Evolutionary conservation across 352 stramenopile genomes (phyloP), one percentile per base, ranked within the genome.

Genomic region (Aphanomyces astaci): DNA sequence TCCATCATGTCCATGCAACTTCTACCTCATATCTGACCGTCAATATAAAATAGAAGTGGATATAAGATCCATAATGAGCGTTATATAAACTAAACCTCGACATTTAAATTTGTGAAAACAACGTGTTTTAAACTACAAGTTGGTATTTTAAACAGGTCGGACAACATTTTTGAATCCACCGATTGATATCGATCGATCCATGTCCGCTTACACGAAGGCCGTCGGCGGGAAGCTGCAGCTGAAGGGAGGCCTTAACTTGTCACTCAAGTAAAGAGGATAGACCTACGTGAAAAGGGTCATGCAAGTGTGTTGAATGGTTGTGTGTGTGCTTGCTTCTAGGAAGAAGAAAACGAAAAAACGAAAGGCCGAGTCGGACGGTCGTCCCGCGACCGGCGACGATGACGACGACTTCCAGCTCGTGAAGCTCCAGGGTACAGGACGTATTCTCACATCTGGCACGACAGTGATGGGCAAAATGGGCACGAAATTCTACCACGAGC

Each of bases 401-500:
- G 48, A 71, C 11, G 71, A 66, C 9, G 56, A 63, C n/a, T 90
- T 89, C 31, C 77, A 95, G 62, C 76, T 96, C 52, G 83, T 90
- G 22, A 90, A 94, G 63, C 49, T 69, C 5, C 82, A 87, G 17
- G 89, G 89, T 11, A 91, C 75, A 9, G 89, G 88, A 3, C 84
- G 89, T 22, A 87, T 96, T 17, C 73, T 94, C 46, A 93, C 84
- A 53, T 93, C 81, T 1, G 89, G 89, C n/a, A 96, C 86, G 64
- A 90, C 86, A 30, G 76, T 97, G 40, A 92, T 93, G 77, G 88
- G 89, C 24, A 82, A 92, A 66, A 60, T 85, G 39, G 88, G 84
- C 63, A 78, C 88, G 43, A 83, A 81, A 45, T 97, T 97, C 71
- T 79, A 94, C 48, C 79, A 84, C 45, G 84, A 97, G 62, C 72